A percentile compares a stretch with the other conserved stretches of the same genome.
Conservation (phyloP, 2,329 filamentous ascomycete genomes). For the Pseudogymnoascus sp. region DNA sequence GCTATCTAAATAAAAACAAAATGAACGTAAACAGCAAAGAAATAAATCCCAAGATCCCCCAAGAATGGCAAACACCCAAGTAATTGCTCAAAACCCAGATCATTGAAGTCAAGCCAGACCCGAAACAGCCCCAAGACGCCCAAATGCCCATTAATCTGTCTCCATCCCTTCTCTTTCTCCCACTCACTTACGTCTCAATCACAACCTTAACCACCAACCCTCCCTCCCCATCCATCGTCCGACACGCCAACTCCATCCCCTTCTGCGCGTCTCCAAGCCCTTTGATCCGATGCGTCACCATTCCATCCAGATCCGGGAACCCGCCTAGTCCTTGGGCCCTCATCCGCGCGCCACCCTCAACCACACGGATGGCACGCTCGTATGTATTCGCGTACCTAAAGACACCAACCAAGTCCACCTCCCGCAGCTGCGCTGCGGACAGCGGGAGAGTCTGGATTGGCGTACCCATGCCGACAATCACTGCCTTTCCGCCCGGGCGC, state of each 20-base stretch:
- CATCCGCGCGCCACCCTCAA: conserved; percentile 59
- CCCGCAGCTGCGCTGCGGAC: conserved; percentile 81
- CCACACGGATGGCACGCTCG: conserved; percentile 64
- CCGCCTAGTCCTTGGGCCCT: conserved; percentile 75
- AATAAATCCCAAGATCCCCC: not conserved
- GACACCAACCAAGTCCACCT: conserved; percentile 76
- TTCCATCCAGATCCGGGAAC: conserved; percentile 51
- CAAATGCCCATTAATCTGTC: not conserved
- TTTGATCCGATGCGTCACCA: conserved; percentile 74
- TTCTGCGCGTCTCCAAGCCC: conserved; percentile 82
- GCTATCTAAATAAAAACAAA: not conserved
- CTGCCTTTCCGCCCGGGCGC: conserved; percentile 67
- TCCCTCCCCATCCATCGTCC: conserved; percentile 61
- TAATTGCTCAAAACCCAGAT: not conserved
- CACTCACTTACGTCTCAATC: not conserved
- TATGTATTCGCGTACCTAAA: conserved; percentile 89
- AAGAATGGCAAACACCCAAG: not conserved
- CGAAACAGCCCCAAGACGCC: not conserved
- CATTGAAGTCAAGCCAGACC: not conserved
- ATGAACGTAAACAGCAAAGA: too few relatives aligned
- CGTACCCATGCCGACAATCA: conserved; percentile 87
- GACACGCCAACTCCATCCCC: conserved; percentile 67
- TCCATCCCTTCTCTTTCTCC: not conserved
- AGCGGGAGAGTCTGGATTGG: conserved; percentile 85
- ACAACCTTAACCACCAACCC: conserved; percentile 28